A percentile compares a stretch with the other conserved stretches of the same genome.
Conservation (phyloP, 2,329 filamentous ascomycete genomes). For the Aureobasidium lini region DNA sequence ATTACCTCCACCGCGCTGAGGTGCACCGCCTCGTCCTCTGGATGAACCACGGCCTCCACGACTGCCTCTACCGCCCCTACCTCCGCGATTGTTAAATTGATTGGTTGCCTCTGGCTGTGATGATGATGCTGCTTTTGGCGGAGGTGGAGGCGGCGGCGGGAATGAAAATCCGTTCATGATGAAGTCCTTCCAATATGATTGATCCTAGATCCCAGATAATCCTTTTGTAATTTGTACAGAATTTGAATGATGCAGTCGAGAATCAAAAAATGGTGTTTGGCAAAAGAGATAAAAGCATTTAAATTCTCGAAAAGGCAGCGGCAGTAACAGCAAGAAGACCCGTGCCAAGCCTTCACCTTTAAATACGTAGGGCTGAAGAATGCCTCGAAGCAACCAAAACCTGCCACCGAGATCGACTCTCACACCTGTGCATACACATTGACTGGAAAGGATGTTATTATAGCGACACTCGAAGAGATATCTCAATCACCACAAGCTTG, state of each 20-base stretch:
- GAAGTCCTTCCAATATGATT: background rate
- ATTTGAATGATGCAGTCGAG: no score
- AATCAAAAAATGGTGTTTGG: background rate
- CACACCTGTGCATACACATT: background rate
- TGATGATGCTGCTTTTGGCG: constrained; percentile 22
- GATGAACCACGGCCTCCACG: constrained; percentile 16
- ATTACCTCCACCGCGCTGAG: background rate
- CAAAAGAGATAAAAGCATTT: background rate
- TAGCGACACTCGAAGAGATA: background rate
- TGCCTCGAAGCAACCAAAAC: background rate
- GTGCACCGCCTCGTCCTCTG: constrained; percentile 18
- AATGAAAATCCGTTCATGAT: constrained; percentile 33
- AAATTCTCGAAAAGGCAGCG: background rate
- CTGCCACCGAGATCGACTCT: background rate
- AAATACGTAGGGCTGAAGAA: constrained; percentile 1
- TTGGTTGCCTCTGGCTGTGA: constrained; percentile 13
- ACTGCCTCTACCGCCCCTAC: constrained; percentile 27
- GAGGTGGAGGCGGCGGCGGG: constrained; percentile 42
- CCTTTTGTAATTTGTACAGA: no score
- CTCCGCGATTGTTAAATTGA: constrained; percentile 23
- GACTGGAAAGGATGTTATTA: background rate
- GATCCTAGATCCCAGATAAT: no score
- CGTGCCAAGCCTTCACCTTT: background rate
- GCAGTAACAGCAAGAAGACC: background rate
- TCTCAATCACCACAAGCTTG: no score